Evolutionary conservation across 768 basidiomycete species (phyloP).

Genomic region (Russula sp.): DNA sequence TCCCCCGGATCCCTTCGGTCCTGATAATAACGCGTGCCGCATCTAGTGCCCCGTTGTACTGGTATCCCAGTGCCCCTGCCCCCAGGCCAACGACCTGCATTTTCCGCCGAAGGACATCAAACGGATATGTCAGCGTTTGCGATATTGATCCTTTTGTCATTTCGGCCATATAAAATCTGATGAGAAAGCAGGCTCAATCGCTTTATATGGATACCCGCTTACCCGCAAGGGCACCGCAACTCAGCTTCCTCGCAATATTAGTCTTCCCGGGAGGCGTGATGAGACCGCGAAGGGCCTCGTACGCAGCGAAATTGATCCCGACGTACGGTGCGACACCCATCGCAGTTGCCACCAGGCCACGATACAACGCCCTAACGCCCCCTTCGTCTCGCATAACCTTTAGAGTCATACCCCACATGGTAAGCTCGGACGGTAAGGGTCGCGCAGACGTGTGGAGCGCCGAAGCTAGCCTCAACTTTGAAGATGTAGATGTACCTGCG

Average conservation of each 20-base stretch:
- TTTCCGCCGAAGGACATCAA: constrained; percentile 91
- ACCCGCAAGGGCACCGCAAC: constrained; percentile 87
- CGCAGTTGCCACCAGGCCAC: constrained; percentile 80
- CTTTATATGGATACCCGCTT: constrained; percentile 31
- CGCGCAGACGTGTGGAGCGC: constrained; percentile 56
- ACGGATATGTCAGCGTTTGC: constrained; percentile 92
- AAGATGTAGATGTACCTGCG: constrained; percentile 33
- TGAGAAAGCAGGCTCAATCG: background rate
- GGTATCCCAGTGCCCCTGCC: constrained; percentile 53
- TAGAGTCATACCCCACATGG: constrained; percentile 84
- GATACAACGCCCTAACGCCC: constrained; percentile 80
- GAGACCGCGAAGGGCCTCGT: constrained; percentile 74
- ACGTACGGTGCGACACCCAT: constrained; percentile 89
- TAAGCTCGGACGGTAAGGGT: constrained; percentile 49
- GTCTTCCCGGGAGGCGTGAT: constrained; percentile 82
- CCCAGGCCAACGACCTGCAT: constrained; percentile 87
- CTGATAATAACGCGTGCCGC: constrained; percentile 66
- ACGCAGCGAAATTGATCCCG: constrained; percentile 90
- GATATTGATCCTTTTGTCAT: constrained; percentile 71
- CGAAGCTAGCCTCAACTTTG: constrained; percentile 44
- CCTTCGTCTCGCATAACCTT: constrained; percentile 93
- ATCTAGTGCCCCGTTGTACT: constrained; percentile 79
- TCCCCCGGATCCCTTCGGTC: constrained; percentile 69
- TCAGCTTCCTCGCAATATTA: constrained; percentile 63
- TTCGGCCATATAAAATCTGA: constrained; percentile 18